Percentiles rank a stretch among this genome's conserved stretches.
These are phyloP conservation scores for Galerina sulciceps DNA, from an alignment of 768 basidiomycete genomes.

Conservation along the genomic window DNA sequence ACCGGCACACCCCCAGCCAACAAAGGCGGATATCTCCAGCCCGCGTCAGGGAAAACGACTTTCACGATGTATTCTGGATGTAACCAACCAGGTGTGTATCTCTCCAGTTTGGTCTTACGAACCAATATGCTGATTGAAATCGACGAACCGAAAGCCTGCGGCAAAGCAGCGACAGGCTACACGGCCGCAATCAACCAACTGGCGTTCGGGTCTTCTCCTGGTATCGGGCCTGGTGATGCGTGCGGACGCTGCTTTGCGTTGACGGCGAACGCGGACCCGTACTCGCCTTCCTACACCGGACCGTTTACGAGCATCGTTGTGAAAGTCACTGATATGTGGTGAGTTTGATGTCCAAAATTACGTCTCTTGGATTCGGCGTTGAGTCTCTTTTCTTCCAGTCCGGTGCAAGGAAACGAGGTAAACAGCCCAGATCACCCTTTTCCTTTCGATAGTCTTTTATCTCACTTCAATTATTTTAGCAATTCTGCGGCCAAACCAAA, in stretches of 20 bases:
- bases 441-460: neutral
- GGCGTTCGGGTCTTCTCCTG: conserved; percentile 54
- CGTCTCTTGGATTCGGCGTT: neutral
- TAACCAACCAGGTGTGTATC: conserved; percentile 43
- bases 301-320: conserved; percentile 60
- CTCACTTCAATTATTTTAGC: conserved; percentile 22
- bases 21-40: conserved; percentile 58
- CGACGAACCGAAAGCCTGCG: conserved; percentile 44
- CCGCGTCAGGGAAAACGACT: conserved; percentile 53
- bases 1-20: conserved; percentile 14
- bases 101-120: neutral
- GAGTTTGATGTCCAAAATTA: neutral
- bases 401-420: conserved; percentile 48
- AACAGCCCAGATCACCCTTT: neutral
- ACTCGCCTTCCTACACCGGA: conserved; percentile 50
- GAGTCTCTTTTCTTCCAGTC: conserved; percentile 35
- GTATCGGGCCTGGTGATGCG: conserved; percentile 57
- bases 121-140: neutral
- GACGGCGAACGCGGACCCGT: conserved; percentile 55
- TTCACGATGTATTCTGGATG: conserved; percentile 64
- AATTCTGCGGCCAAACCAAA: conserved; percentile 58
- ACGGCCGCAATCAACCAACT: conserved; percentile 64
- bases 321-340: conserved; percentile 52
- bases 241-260: conserved; percentile 66
- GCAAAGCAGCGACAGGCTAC: conserved; percentile 49